Conservation (phyloP, 1,284 basidiomycete species). For the Coriolopsis trogii region DNA sequence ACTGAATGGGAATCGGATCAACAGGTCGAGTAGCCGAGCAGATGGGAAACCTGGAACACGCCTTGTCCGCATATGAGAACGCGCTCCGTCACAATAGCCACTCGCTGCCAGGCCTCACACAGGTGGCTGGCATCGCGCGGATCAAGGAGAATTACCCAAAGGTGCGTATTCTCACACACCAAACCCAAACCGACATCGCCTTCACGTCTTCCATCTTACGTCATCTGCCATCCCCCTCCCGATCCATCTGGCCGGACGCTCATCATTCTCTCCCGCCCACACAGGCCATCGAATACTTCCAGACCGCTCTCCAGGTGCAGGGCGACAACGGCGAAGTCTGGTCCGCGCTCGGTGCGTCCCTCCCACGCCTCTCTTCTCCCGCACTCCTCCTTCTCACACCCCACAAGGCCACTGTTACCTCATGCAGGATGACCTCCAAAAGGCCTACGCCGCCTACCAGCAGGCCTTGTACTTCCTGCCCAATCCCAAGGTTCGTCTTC, state of each 20-base stretch:
- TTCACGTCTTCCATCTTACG: slow-evolving; percentile 23
- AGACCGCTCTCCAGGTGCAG: slow-evolving; percentile 86
- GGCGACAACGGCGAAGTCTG: slow-evolving; percentile 95
- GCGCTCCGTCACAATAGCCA: slow-evolving; percentile 91
- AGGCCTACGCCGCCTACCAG: slow-evolving; percentile 98
- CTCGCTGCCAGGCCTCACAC: slow-evolving; percentile 85
- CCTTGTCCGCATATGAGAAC: slow-evolving; percentile 88
- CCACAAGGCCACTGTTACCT: slow-evolving; percentile 90
- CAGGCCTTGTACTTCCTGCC: slow-evolving; percentile 96
- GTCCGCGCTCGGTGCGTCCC: slow-evolving; percentile 84
- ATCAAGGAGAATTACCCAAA: slow-evolving; percentile 87
- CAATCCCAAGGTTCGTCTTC: slow-evolving; percentile 79
- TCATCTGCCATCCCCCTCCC: slow-evolving; percentile 14
- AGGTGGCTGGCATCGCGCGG: slow-evolving; percentile 89
- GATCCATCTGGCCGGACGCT: slow-evolving; percentile 23
- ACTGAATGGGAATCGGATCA: slow-evolving; percentile 29
- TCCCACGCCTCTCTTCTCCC: slow-evolving; percentile 24
- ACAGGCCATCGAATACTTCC: slow-evolving; percentile 94
- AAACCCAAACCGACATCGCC: slow-evolving; percentile 11
- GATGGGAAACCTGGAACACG: slow-evolving; percentile 89
- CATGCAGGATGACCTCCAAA: slow-evolving; percentile 99
- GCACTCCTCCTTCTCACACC: slow-evolving; percentile 23
- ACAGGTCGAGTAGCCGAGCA: slow-evolving; percentile 88
- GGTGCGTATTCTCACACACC: slow-evolving; percentile 50
- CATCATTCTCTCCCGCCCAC: slow-evolving; percentile 28